Percentiles rank a stretch among this genome's conserved stretches.
These are phyloP conservation scores for Tolypocladium tundrense DNA, from an alignment of 2,329 filamentous ascomycete species.

Conservation along the genomic window DNA sequence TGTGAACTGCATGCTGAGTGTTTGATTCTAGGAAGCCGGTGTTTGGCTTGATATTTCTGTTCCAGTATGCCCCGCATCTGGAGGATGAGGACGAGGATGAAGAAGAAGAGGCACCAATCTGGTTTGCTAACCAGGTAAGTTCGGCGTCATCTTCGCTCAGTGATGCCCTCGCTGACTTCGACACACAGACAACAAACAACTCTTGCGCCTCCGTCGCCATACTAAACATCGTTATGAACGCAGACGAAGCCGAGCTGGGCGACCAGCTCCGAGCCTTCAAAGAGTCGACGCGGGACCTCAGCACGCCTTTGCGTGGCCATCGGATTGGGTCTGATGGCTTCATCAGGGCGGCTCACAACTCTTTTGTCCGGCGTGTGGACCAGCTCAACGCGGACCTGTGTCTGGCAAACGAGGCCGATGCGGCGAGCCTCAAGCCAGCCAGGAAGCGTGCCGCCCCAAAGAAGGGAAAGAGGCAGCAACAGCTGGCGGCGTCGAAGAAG, in stretches of 20 bases:
- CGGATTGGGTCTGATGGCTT: slow-evolving; percentile 64
- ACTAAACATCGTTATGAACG: slow-evolving; percentile 89
- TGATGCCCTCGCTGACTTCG: slow-evolving; percentile 4
- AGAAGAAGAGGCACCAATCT: slow-evolving; percentile 44
- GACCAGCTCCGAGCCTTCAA: slow-evolving; percentile 64
- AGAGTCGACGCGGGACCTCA: slow-evolving; percentile 55
- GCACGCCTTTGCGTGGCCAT: slow-evolving; percentile 65
- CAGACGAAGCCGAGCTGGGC: slow-evolving; percentile 55
- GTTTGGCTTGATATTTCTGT: slow-evolving; percentile 83
- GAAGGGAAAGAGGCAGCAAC: slow-evolving; percentile 25
- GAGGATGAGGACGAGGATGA: slow-evolving; percentile 38
- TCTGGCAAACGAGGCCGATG: slow-evolving; percentile 45
- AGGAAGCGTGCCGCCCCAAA: slow-evolving; percentile 22
- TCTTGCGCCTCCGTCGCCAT: slow-evolving; percentile 88
- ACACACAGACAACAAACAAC: slow-evolving; percentile 59
- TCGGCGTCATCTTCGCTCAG: neutral
- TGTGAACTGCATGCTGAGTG: neutral
- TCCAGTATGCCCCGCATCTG: slow-evolving; percentile 48
- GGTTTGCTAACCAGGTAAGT: slow-evolving; percentile 86
- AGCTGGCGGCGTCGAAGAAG: slow-evolving; percentile 15
- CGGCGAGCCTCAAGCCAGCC: slow-evolving; percentile 20
- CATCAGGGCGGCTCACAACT: slow-evolving; percentile 78
- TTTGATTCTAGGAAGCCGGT: slow-evolving; percentile 51
- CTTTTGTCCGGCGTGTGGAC: slow-evolving; percentile 71
- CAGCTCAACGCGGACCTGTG: slow-evolving; percentile 61